phyloP scores from a whole-genome alignment of 345 rosid genomes.

The Streptanthus diversifolius region DNA sequence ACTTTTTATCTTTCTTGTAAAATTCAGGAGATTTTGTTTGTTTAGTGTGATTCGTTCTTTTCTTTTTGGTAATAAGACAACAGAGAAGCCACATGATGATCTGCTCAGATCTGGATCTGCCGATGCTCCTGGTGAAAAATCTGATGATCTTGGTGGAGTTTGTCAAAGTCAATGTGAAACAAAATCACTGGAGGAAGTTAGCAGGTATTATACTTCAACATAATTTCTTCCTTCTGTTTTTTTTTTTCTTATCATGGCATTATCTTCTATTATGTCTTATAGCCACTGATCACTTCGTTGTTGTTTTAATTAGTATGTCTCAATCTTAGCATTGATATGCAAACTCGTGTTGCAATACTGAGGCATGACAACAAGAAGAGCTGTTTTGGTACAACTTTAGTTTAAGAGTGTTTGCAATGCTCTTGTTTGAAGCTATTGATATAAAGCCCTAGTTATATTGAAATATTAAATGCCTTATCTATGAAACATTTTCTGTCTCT shows the following conservation, averaged over 20 bases:
- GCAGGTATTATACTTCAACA: slow-evolving; percentile 31
- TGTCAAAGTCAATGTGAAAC: slow-evolving; percentile 26
- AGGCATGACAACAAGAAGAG: background rate
- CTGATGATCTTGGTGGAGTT: slow-evolving; percentile 32
- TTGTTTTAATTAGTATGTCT: background rate
- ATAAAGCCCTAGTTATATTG: background rate
- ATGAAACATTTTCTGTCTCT: background rate
- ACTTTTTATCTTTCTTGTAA: slow-evolving; percentile 21
- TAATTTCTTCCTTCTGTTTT: background rate
- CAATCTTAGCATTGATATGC: background rate
- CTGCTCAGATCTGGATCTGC: background rate
- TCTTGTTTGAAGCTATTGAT: background rate
- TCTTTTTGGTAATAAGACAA: slow-evolving; percentile 8
- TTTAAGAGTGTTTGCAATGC: background rate
- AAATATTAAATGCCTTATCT: background rate
- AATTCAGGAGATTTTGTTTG: slow-evolving; percentile 1
- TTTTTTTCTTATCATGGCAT: background rate
- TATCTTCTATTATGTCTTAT: background rate
- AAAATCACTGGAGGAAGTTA: slow-evolving; percentile 29
- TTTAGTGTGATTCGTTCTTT: background rate
- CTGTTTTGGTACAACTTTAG: background rate
- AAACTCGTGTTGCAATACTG: background rate
- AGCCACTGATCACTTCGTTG: background rate
- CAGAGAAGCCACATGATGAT: slow-evolving; percentile 31
- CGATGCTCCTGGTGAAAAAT: background rate